These are phyloP conservation scores for Casaregolazyma suthepensis DNA, from an alignment of 1,139 yeast species.

Conservation along the genomic window DNA sequence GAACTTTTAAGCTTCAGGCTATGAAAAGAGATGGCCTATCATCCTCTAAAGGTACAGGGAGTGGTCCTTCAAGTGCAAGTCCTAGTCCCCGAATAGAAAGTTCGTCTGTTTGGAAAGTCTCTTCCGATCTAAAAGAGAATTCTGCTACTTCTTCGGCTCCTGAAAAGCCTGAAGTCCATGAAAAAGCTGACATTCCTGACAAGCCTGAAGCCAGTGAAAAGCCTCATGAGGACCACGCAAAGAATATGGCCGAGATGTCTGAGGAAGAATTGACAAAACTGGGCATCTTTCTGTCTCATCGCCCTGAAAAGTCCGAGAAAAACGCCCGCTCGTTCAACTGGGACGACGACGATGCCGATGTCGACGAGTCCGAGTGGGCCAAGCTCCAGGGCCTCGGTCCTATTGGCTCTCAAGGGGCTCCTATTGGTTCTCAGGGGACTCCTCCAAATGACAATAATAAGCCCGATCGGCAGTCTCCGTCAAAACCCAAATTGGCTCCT, in stretches of 20 bases:
- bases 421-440: conserved; percentile 6
- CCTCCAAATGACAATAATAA: conserved; percentile 2
- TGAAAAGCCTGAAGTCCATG: neutral
- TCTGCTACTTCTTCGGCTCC: conserved; percentile 1
- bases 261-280: conserved; percentile 34
- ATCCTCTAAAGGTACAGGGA: conserved; percentile 12
- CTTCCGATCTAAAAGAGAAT: conserved; percentile 11
- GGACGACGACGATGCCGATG: conserved; percentile 36
- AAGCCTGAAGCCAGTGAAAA: neutral
- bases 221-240: neutral
- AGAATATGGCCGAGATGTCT: conserved; percentile 15
- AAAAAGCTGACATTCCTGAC: neutral
- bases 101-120: conserved; percentile 25
- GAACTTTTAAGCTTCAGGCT: conserved; percentile 32
- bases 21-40: conserved; percentile 25
- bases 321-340: conserved; percentile 27
- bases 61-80: conserved; percentile 17
- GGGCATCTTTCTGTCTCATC: conserved; percentile 34
- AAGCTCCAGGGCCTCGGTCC: conserved; percentile 9
- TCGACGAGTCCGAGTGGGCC: conserved; percentile 21
- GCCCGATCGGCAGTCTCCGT: neutral
- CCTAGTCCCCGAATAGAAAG: conserved; percentile 24
- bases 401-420: conserved; percentile 7
- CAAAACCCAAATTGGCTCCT: conserved; percentile 18
- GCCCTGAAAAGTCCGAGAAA: conserved; percentile 21